phyloP scores from a whole-genome alignment of 176 grass and related monocot species.

The Panicum miliaceum region DNA sequence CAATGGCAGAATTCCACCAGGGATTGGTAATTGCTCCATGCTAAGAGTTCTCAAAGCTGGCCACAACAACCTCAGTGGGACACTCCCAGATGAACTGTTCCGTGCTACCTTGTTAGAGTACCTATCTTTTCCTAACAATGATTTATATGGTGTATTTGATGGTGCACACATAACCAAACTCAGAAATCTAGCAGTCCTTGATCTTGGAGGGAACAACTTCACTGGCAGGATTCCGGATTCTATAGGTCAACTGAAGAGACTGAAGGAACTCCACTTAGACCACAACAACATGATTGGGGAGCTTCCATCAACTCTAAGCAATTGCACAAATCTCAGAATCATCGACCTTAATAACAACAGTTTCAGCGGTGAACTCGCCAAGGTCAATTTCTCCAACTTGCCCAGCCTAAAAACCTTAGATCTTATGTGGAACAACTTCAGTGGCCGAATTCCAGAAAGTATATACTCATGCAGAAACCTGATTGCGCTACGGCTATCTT shows the following conservation, averaged over 20 bases:
- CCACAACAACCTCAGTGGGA: slow-evolving; percentile 38
- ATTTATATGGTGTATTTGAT: neutral
- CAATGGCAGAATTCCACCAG: neutral
- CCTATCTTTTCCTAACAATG: slow-evolving; percentile 32
- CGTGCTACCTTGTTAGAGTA: neutral
- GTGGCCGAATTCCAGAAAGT: no score
- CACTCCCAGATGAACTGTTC: slow-evolving; percentile 43
- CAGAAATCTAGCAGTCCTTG: slow-evolving; percentile 1
- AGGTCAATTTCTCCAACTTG: slow-evolving; percentile 43
- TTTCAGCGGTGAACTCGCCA: neutral
- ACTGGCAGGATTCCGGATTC: slow-evolving; percentile 1
- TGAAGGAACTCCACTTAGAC: slow-evolving; percentile 35
- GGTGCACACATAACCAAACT: neutral
- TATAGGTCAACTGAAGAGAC: slow-evolving; percentile 33
- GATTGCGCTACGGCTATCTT: no score
- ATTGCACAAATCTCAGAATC: slow-evolving; percentile 15
- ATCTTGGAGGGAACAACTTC: slow-evolving; percentile 40
- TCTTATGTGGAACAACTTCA: no score
- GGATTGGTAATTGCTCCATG: slow-evolving; percentile 28
- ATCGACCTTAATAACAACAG: slow-evolving; percentile 15
- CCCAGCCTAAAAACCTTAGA: no score
- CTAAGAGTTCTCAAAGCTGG: slow-evolving; percentile 36
- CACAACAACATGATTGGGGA: slow-evolving; percentile 21
- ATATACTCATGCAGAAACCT: no score
- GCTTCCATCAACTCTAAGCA: slow-evolving; percentile 1